Conservation (phyloP, 148 eudicot species). For the Rhododendron kiyosumense region DNA sequence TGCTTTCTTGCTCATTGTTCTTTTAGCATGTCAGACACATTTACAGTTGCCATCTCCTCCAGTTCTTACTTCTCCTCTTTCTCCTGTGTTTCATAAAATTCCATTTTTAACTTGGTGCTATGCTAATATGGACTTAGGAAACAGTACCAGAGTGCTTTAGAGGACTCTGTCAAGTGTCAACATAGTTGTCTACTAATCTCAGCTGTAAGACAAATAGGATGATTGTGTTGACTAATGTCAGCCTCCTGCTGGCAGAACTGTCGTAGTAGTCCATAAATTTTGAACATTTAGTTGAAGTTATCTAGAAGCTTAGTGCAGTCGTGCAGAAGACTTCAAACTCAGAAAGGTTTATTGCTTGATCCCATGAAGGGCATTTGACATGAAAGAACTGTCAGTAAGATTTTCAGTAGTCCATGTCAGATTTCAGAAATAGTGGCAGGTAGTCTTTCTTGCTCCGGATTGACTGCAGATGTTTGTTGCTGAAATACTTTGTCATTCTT, state of each 20-base stretch:
- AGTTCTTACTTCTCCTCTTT: neutral
- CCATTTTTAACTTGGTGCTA: neutral
- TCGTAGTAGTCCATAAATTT: neutral
- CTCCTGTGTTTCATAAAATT: neutral
- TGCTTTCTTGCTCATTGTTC: neutral
- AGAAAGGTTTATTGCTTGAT: neutral
- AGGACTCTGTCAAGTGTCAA: neutral
- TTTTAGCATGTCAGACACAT: neutral
- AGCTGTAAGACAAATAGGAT: neutral
- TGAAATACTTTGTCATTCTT: neutral
- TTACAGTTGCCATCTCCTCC: neutral
- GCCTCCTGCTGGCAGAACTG: neutral
- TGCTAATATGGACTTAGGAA: neutral
- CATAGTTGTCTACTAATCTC: neutral
- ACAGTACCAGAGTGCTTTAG: neutral
- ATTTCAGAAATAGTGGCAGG: neutral
- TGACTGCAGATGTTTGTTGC: neutral
- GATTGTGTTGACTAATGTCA: neutral
- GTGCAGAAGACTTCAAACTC: neutral
- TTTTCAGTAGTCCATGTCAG: neutral
- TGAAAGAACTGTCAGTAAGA: neutral
- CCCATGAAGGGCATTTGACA: conserved; percentile 13
- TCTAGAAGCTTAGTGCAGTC: neutral
- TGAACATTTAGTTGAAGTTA: neutral
- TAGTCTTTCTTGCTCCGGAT: neutral